phyloP scores from a whole-genome alignment of 805 yeast species.

The Spathaspora passalidarum region DNA sequence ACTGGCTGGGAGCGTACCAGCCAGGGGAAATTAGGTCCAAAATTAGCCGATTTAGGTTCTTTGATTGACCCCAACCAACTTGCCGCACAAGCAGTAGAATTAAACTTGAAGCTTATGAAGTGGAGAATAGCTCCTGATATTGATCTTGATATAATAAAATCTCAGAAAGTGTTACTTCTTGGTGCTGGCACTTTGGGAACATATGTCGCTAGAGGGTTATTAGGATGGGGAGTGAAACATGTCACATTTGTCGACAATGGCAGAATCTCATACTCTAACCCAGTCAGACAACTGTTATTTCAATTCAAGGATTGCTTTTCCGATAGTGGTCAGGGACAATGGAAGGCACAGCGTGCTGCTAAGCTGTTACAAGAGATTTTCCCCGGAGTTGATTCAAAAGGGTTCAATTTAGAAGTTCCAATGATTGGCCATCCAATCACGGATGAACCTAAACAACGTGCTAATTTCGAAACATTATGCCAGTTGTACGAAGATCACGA shows the following conservation, averaged over 20 bases:
- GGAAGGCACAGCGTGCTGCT: conserved; percentile 82
- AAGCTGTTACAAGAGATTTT: conserved; percentile 65
- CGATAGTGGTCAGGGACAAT: conserved; percentile 57
- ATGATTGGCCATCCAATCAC: conserved; percentile 92
- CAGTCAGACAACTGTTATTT: conserved; percentile 90
- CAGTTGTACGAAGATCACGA: conserved; percentile 66
- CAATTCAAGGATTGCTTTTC: conserved; percentile 74
- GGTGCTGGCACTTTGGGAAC: conserved; percentile 98
- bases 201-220: conserved; percentile 76
- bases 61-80: conserved; percentile 77
- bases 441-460: conserved; percentile 46
- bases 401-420: conserved; percentile 73
- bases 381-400: conserved; percentile 70
- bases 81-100: conserved; percentile 89
- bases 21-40: conserved; percentile 74
- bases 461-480: conserved; percentile 51
- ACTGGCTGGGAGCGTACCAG: conserved; percentile 91
- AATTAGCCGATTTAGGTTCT: conserved; percentile 76
- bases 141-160: conserved; percentile 61
- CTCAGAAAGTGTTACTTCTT: conserved; percentile 66
- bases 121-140: conserved; percentile 91
- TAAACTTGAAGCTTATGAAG: conserved; percentile 89
- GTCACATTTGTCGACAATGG: conserved; percentile 92
- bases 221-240: conserved; percentile 92
- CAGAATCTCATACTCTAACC: conserved; percentile 84